Evolutionary conservation across 225 moss, liverwort and hornwort species (phyloP).

Genomic region (Bryoerythrophyllum caledonicum): DNA sequence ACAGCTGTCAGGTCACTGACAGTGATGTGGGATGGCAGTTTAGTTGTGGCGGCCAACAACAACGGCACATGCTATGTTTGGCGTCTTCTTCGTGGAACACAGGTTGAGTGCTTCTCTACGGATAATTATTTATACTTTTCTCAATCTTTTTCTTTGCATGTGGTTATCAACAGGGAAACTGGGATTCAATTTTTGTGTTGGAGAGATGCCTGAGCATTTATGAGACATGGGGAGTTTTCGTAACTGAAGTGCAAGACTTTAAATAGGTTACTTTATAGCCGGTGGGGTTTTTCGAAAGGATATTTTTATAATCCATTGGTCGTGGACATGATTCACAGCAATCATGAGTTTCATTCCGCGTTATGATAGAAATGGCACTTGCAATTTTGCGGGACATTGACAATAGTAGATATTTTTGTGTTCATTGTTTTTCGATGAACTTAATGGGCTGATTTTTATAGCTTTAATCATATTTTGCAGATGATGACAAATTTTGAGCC

Average conservation of each 20-base stretch:
- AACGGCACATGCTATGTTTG: constrained; percentile 92
- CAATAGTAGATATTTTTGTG: neutral
- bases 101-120: constrained; percentile 37
- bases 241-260: neutral
- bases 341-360: neutral
- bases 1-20: constrained; percentile 90
- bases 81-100: constrained; percentile 84
- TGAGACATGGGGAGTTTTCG: neutral
- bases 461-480: constrained; percentile 31
- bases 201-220: neutral
- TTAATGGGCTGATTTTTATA: constrained; percentile 3
- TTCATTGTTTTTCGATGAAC: neutral
- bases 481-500: constrained; percentile 99
- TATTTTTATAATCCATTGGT: neutral
- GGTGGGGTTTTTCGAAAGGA: constrained; percentile 1
- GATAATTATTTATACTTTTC: neutral
- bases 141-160: neutral
- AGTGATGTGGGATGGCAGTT: constrained; percentile 96
- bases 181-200: neutral
- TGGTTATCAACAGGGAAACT: neutral
- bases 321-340: constrained; percentile 6
- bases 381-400: neutral
- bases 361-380: neutral
- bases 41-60: constrained; percentile 96
- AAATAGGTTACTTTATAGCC: constrained; percentile 3